Conservation (phyloP, 495 filamentous ascomycete genomes). For the Xylaria flabelliformis region DNA sequence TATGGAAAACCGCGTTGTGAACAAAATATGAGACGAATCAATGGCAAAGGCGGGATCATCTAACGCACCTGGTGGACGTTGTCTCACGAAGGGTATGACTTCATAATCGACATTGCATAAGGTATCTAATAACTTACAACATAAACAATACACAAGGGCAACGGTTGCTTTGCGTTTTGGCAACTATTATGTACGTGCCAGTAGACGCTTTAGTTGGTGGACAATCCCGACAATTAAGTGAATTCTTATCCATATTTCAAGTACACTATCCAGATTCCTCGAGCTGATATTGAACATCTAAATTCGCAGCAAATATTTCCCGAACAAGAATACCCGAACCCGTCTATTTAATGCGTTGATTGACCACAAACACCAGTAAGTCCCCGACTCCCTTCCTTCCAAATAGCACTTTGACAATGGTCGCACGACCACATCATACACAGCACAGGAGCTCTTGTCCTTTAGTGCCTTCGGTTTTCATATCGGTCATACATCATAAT, state of each 20-base stretch:
- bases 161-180: background rate
- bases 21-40: background rate
- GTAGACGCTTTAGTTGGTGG: background rate
- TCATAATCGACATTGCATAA: background rate
- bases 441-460: background rate
- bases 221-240: background rate
- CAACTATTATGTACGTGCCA: too few relatives aligned
- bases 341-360: background rate
- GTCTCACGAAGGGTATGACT: background rate
- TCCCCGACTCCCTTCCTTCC: background rate
- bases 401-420: background rate
- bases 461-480: conserved; percentile 1
- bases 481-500: conserved; percentile 24
- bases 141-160: background rate
- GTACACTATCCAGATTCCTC: conserved; percentile 1
- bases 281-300: background rate
- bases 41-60: background rate
- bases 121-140: background rate
- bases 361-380: background rate
- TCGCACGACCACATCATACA: conserved; percentile 11
- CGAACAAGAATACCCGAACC: background rate
- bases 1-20: background rate
- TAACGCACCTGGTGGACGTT: too few relatives aligned
- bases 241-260: background rate
- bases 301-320: background rate